A percentile compares a stretch with the other conserved stretches of the same genome.
Evolutionary conservation across 306 rosid genomes (phyloP).

Genomic region (Chamaecrista fasciculata): DNA sequence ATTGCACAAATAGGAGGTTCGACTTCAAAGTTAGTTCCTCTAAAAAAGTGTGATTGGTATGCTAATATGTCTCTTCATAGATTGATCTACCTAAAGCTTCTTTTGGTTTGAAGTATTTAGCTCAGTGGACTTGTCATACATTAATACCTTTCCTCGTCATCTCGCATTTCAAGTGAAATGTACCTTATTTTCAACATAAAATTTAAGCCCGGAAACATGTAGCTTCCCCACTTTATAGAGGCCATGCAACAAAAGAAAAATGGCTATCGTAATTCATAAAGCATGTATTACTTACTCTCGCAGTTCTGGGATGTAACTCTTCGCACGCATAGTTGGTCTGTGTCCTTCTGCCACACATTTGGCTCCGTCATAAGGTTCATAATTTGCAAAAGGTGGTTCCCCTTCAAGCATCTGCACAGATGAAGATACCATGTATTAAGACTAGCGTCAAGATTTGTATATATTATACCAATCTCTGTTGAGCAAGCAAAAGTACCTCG

Average conservation of each 20-base stretch:
- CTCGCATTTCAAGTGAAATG: slow-evolving; percentile 10
- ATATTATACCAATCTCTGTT: slow-evolving; percentile 11
- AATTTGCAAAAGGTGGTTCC: slow-evolving; percentile 75
- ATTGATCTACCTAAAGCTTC: not conserved
- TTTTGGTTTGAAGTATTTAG: not conserved
- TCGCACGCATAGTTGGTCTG: slow-evolving; percentile 70
- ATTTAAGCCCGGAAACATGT: slow-evolving; percentile 8
- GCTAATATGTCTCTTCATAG: not conserved
- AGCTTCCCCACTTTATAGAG: not conserved
- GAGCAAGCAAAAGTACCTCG: slow-evolving; percentile 62
- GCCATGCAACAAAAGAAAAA: not conserved
- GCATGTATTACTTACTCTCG: slow-evolving; percentile 62
- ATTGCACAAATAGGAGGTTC: not conserved
- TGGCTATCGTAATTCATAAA: not conserved
- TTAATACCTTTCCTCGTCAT: slow-evolving; percentile 3
- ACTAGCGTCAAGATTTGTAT: slow-evolving; percentile 9
- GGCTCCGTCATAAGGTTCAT: slow-evolving; percentile 92
- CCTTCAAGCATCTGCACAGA: slow-evolving; percentile 95
- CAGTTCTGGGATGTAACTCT: slow-evolving; percentile 63
- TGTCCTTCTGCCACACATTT: slow-evolving; percentile 83
- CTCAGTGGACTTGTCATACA: not conserved
- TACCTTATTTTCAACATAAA: not conserved
- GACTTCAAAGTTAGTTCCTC: not conserved
- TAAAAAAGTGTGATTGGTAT: not conserved
- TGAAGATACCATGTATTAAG: slow-evolving; percentile 27